These are phyloP conservation scores for Fusarium annulatum DNA, from an alignment of 2,329 filamentous ascomycete genomes.

Conservation along the genomic window DNA sequence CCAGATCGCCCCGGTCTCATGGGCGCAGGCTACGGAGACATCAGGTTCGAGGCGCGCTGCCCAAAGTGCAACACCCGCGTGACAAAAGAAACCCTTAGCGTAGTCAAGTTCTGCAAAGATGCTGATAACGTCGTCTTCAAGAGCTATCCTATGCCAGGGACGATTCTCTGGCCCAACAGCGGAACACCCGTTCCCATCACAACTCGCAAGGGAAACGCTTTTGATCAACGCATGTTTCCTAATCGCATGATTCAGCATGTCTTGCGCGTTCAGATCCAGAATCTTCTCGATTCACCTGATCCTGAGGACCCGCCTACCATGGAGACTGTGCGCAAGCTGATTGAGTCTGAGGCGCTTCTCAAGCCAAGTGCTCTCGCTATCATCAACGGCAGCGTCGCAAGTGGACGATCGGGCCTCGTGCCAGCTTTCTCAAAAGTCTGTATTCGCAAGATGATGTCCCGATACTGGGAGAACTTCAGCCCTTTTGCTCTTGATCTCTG, in stretches of 20 bases:
- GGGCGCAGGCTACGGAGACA: conserved; percentile 71
- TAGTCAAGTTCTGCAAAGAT: conserved; percentile 69
- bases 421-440: conserved; percentile 53
- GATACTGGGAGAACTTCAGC: conserved; percentile 76
- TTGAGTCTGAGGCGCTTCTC: conserved; percentile 58
- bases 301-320: conserved; percentile 55
- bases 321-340: conserved; percentile 59
- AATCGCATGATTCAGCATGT: conserved; percentile 65
- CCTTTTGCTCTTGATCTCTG: conserved; percentile 73
- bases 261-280: conserved; percentile 56
- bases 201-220: not conserved
- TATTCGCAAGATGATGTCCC: conserved; percentile 74
- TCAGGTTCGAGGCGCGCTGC: conserved; percentile 64
- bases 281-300: conserved; percentile 49
- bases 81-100: conserved; percentile 66
- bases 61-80: conserved; percentile 60
- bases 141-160: conserved; percentile 73
- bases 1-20: conserved; percentile 45
- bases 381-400: conserved; percentile 30
- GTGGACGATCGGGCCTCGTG: not conserved
- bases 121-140: conserved; percentile 54
- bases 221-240: conserved; percentile 60
- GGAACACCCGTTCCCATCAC: conserved; percentile 58
- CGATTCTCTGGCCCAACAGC: conserved; percentile 64
- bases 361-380: conserved; percentile 41